Evolutionary conservation across 1,284 basidiomycete species (phyloP).

Genomic region (Filobasidium uniguttulatum): DNA sequence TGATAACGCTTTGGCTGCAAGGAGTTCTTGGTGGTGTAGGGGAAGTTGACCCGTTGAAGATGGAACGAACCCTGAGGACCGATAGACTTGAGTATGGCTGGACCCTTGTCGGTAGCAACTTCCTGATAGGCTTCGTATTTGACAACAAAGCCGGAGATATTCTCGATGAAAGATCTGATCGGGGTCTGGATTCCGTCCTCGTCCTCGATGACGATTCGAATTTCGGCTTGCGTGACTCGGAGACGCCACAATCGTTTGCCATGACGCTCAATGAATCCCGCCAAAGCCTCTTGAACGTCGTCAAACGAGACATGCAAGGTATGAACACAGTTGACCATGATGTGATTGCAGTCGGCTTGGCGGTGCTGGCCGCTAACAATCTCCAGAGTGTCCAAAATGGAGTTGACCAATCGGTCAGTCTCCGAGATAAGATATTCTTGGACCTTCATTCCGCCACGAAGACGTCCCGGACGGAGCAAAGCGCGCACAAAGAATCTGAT

Average conservation of each 20-base stretch:
- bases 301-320: slow-evolving; percentile 89
- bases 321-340: slow-evolving; percentile 97
- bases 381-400: slow-evolving; percentile 86
- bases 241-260: slow-evolving; percentile 96
- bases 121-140: slow-evolving; percentile 99
- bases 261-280: slow-evolving; percentile 95
- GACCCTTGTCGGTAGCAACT: slow-evolving; percentile 87
- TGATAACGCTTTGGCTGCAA: slow-evolving; percentile 97
- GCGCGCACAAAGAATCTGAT: slow-evolving; percentile 97
- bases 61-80: slow-evolving; percentile 80
- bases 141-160: slow-evolving; percentile 96
- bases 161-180: slow-evolving; percentile 94
- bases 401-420: slow-evolving; percentile 90
- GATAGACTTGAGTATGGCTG: slow-evolving; percentile 86
- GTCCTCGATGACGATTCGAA: slow-evolving; percentile 87
- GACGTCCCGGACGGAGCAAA: slow-evolving; percentile 84
- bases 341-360: slow-evolving; percentile 88
- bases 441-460: slow-evolving; percentile 78
- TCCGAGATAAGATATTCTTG: slow-evolving; percentile 96
- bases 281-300: slow-evolving; percentile 86
- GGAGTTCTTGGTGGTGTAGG: slow-evolving; percentile 97
- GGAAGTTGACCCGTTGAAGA: slow-evolving; percentile 77
- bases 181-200: slow-evolving; percentile 83
- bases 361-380: slow-evolving; percentile 74
- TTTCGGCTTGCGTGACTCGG: slow-evolving; percentile 92